Evolutionary conservation across 768 basidiomycete species (phyloP).

Genomic region (Rhizopogon roseolus): DNA sequence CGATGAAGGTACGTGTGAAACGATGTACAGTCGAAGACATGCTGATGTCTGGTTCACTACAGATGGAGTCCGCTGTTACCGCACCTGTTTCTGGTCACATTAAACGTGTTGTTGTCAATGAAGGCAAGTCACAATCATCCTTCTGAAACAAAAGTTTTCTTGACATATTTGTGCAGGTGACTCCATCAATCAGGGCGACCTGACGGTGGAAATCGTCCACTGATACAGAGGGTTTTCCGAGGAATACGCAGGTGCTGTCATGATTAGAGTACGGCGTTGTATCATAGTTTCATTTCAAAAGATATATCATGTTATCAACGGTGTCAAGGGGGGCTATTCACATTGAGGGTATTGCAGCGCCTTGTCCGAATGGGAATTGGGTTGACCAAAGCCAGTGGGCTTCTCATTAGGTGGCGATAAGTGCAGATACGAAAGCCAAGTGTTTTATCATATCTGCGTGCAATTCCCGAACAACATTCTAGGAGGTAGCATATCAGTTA

Average conservation of each 20-base stretch:
- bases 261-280: conserved; percentile 14
- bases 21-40: neutral
- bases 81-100: conserved; percentile 96
- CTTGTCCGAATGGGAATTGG: neutral
- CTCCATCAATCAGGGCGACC: conserved; percentile 91
- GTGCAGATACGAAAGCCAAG: conserved; percentile 25
- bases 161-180: conserved; percentile 51
- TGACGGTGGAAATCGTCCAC: conserved; percentile 85
- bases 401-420: conserved; percentile 15
- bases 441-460: conserved; percentile 39
- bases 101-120: conserved; percentile 87
- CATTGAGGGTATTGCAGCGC: neutral
- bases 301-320: conserved; percentile 3
- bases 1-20: conserved; percentile 73
- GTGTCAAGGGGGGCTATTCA: neutral
- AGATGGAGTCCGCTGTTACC: conserved; percentile 98
- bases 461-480: conserved; percentile 55
- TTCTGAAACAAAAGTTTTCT: neutral
- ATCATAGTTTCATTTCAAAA: conserved; percentile 8
- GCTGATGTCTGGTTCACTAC: conserved; percentile 18
- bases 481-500: conserved; percentile 6
- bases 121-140: conserved; percentile 46
- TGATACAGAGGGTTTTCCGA: conserved; percentile 22
- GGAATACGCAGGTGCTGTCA: conserved; percentile 8
- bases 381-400: neutral